phyloP scores from a whole-genome alignment of 2,329 filamentous ascomycete species.

The Trichoderma cornu-damae region DNA sequence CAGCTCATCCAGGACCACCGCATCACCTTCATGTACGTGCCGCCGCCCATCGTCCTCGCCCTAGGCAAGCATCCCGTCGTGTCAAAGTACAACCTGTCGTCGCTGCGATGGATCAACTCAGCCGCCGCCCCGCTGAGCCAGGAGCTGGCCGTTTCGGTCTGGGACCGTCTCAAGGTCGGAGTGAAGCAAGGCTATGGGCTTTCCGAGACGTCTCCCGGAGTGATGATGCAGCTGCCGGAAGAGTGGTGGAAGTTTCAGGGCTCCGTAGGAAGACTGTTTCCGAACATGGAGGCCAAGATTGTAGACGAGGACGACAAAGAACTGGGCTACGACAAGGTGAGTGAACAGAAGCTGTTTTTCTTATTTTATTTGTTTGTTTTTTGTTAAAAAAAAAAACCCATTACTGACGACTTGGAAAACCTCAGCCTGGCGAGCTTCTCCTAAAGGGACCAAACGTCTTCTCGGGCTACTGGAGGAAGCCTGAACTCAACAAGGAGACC shows the following conservation, averaged over 20 bases:
- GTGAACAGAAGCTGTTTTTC: not conserved
- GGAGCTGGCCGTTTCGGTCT: slow-evolving; percentile 73
- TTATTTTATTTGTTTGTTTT: not conserved
- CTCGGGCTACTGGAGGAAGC: slow-evolving; percentile 70
- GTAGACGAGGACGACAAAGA: slow-evolving; percentile 58
- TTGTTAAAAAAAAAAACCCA: too few species aligned
- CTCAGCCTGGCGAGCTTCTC: slow-evolving; percentile 61
- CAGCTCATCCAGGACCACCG: slow-evolving; percentile 66
- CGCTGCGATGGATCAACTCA: slow-evolving; percentile 76
- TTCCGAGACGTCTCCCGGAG: slow-evolving; percentile 77
- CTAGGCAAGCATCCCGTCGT: slow-evolving; percentile 76
- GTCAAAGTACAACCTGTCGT: slow-evolving; percentile 73
- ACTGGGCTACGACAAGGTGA: slow-evolving; percentile 48
- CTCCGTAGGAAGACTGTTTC: slow-evolving; percentile 69
- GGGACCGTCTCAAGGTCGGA: slow-evolving; percentile 66
- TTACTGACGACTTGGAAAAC: not conserved
- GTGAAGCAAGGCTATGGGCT: slow-evolving; percentile 93
- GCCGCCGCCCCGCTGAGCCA: slow-evolving; percentile 79
- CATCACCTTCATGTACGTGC: slow-evolving; percentile 75
- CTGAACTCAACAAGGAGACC: slow-evolving; percentile 63
- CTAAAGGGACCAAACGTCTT: slow-evolving; percentile 77
- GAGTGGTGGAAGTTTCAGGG: slow-evolving; percentile 75
- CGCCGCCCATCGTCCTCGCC: slow-evolving; percentile 76
- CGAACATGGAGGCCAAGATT: slow-evolving; percentile 77
- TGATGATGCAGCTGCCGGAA: slow-evolving; percentile 66